These are phyloP conservation scores for Magnusiomyces tetraspermus DNA, from an alignment of 1,139 yeast species.

Conservation along the genomic window DNA sequence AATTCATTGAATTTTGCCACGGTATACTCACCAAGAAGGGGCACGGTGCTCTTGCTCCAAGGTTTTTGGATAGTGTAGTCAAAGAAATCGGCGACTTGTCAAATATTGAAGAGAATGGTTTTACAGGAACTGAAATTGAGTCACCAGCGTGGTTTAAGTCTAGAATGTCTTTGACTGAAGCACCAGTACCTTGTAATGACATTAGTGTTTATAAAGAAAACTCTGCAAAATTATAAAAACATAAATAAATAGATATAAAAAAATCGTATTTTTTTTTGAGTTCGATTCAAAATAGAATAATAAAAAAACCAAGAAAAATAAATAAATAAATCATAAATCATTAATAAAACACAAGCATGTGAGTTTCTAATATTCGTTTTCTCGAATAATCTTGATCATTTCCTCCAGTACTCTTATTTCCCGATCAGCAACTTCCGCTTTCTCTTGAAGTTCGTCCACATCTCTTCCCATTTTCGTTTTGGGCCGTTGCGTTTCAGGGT, in stretches of 20 bases:
- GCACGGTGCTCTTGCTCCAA: constrained; percentile 12
- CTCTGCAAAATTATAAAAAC: constrained; percentile 24
- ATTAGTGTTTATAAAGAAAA: constrained; percentile 24
- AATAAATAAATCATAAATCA: no score
- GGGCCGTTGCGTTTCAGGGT: background rate
- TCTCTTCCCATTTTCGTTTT: constrained; percentile 22
- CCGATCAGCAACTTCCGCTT: constrained; percentile 42
- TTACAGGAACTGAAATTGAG: constrained; percentile 18
- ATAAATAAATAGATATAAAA: background rate
- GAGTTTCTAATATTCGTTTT: constrained; percentile 10
- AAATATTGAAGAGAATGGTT: constrained; percentile 12
- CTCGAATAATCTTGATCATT: constrained; percentile 18
- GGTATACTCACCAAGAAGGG: constrained; percentile 15
- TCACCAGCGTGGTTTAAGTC: constrained; percentile 28
- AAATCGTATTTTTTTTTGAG: no score
- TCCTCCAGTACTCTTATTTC: constrained; percentile 42
- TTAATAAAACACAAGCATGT: no score
- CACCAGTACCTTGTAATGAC: constrained; percentile 30
- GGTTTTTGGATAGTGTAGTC: constrained; percentile 16
- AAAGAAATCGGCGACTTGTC: constrained; percentile 11
- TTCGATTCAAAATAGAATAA: no score
- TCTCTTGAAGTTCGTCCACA: constrained; percentile 37
- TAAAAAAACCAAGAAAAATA: no score
- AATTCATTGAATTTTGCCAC: constrained; percentile 11
- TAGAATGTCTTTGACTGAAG: constrained; percentile 25